Percentiles rank a stretch among this genome's conserved stretches.
Conservation (phyloP, 2,329 filamentous ascomycete genomes). For the Aschersonia sp. region DNA sequence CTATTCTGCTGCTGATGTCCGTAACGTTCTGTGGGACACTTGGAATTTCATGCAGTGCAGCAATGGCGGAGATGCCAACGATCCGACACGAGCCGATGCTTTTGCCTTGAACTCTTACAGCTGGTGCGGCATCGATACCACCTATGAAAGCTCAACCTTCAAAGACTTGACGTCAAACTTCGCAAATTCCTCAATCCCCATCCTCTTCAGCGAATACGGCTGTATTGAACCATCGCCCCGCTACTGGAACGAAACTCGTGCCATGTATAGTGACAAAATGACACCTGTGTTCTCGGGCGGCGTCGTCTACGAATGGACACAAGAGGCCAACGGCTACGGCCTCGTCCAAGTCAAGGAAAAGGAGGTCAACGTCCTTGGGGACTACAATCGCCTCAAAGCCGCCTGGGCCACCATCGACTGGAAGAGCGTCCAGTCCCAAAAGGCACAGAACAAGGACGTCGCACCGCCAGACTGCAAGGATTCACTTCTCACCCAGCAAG, state of each 20-base stretch:
- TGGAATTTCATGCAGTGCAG: constrained; percentile 65
- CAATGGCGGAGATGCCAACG: constrained; percentile 33
- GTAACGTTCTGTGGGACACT: constrained; percentile 55
- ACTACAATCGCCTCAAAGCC: constrained; percentile 59
- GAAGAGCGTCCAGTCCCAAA: constrained; percentile 46
- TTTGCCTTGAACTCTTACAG: constrained; percentile 65
- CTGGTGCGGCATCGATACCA: constrained; percentile 50
- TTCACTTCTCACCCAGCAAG: constrained; percentile 50
- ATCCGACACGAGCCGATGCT: constrained; percentile 54
- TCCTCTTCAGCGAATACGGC: constrained; percentile 74
- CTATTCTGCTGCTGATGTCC: constrained; percentile 71
- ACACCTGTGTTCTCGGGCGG: constrained; percentile 55
- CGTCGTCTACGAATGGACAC: constrained; percentile 67
- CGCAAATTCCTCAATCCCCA: constrained; percentile 48
- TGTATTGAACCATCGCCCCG: constrained; percentile 63
- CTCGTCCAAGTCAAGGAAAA: constrained; percentile 48
- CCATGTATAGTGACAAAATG: constrained; percentile 62
- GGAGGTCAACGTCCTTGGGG: constrained; percentile 41
- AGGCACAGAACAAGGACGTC: constrained; percentile 36
- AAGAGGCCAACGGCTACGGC: constrained; percentile 54
- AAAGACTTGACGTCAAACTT: constrained; percentile 51
- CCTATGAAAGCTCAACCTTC: constrained; percentile 48
- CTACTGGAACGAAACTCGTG: constrained; percentile 59
- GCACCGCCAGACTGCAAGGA: constrained; percentile 44
- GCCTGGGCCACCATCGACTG: constrained; percentile 69